These are phyloP conservation scores for Globisporangium irregulare DNA, from an alignment of 352 stramenopile genomes.

Conservation along the genomic window DNA sequence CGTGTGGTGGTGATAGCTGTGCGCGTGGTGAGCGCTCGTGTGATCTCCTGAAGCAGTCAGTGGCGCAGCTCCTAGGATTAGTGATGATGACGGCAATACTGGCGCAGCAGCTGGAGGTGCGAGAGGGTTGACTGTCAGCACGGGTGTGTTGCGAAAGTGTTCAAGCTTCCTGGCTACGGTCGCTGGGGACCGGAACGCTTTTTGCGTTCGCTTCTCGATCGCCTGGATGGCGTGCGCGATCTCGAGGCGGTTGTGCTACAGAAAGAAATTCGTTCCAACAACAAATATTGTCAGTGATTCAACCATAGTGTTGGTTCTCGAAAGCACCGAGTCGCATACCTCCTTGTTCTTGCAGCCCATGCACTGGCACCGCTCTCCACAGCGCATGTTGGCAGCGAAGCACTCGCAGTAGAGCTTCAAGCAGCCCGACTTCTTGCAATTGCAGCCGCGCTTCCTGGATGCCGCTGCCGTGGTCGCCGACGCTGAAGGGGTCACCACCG, in stretches of 20 bases:
- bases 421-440: slow-evolving; percentile 96
- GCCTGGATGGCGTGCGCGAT: slow-evolving; percentile 51
- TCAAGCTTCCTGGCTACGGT: slow-evolving; percentile 23
- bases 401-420: slow-evolving; percentile 93
- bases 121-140: neutral
- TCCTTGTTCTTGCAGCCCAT: slow-evolving; percentile 73
- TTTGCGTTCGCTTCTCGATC: slow-evolving; percentile 56
- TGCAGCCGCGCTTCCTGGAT: slow-evolving; percentile 71
- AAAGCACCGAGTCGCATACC: slow-evolving; percentile 11
- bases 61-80: neutral
- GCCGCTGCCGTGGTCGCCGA: neutral
- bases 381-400: slow-evolving; percentile 54
- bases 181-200: slow-evolving; percentile 36
- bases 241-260: slow-evolving; percentile 46
- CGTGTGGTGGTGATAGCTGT: slow-evolving; percentile 7
- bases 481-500: neutral
- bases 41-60: neutral
- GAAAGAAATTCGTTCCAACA: neutral
- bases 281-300: neutral
- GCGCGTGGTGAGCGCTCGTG: neutral
- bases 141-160: slow-evolving; percentile 15
- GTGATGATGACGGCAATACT: neutral
- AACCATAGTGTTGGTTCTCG: neutral
- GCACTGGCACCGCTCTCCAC: slow-evolving; percentile 66
- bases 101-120: neutral